Conservation (phyloP, 495 filamentous ascomycete species). For the Hypoxylon intermedium region DNA sequence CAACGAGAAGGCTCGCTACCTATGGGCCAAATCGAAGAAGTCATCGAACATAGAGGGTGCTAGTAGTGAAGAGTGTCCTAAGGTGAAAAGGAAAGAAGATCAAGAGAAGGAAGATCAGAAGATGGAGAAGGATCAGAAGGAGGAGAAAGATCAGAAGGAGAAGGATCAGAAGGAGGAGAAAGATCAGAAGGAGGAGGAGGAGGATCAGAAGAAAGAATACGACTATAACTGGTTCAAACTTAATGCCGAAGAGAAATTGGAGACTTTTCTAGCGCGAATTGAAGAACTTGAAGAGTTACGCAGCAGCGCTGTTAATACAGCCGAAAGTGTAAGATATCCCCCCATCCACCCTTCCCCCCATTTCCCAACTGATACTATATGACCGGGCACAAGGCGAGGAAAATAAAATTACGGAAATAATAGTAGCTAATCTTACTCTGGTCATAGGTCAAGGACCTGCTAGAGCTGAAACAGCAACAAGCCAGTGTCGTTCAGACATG, state of each 20-base stretch:
- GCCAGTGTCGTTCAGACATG: conserved; percentile 66
- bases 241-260: conserved; percentile 34
- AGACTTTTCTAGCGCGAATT: conserved; percentile 27
- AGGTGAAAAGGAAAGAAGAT: too few species aligned
- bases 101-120: background rate
- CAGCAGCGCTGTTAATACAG: conserved; percentile 35
- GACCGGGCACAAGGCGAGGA: too few species aligned
- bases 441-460: conserved; percentile 51
- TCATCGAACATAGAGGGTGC: background rate
- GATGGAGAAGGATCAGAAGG: conserved; percentile 14
- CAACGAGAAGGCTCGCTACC: conserved; percentile 1
- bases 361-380: conserved; percentile 11
- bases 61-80: background rate
- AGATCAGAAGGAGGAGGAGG: conserved; percentile 5
- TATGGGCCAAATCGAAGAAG: conserved; percentile 4
- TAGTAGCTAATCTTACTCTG: conserved; percentile 15
- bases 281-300: conserved; percentile 42
- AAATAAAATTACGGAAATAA: too few species aligned
- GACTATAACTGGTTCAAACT: conserved; percentile 40
- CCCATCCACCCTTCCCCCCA: background rate
- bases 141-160: too few species aligned
- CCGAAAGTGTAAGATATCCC: conserved; percentile 32
- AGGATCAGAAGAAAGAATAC: too few species aligned
- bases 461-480: conserved; percentile 70
- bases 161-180: background rate